Evolutionary conservation across 257 asterid species (phyloP), one percentile per base, ranked within the genome.

Genomic region (Fraxinus quadrangulata): DNA sequence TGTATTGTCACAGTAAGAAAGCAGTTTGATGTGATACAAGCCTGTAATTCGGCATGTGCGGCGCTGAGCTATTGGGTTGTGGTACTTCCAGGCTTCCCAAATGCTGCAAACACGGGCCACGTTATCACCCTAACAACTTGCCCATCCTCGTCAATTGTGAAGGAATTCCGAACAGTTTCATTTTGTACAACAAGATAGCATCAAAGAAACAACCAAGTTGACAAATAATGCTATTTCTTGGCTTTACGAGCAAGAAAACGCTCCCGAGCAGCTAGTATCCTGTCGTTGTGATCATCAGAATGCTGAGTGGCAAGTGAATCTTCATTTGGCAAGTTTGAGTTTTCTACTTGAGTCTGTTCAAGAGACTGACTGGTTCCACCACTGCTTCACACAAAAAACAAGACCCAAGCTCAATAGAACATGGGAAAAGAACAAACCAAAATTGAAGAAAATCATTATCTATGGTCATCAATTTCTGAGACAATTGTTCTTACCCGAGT

Each of bases 401-500:
- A 51, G 54, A 14, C 54, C 39, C 78, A 82, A 75, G 40, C 28
- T 39, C 12, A 75, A 70, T 17, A 14, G 67, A 33, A 71, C 24
- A 49, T 34, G 39, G 75, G 54, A 67, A 3, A 80, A 17, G 45
- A 13, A 12, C 45, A 68, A 56, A 23, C 51, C 7, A 14, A 28
- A 69, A 34, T 23, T 7, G 21, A 67, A 67, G 34, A 67, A 56
- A 54, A 42, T 72, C 63, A 33, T 39, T 24, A 33, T 37, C 17
- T 2, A 63, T 26, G 5, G 37, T 26, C 13, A 9, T 30, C 6
- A 24, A 37, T 36, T 3, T 39, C 56, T 31, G 65, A n/a, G 34
- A 56, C 28, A 31, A 67, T 45, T 33, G 49, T 68, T 19, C 65
- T 42, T 76, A 93, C 99, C 99, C 90, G 78, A 93, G 92, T 78